Evolutionary conservation across 176 grass and related monocot species (phyloP).

Genomic region (Oryza punctata): DNA sequence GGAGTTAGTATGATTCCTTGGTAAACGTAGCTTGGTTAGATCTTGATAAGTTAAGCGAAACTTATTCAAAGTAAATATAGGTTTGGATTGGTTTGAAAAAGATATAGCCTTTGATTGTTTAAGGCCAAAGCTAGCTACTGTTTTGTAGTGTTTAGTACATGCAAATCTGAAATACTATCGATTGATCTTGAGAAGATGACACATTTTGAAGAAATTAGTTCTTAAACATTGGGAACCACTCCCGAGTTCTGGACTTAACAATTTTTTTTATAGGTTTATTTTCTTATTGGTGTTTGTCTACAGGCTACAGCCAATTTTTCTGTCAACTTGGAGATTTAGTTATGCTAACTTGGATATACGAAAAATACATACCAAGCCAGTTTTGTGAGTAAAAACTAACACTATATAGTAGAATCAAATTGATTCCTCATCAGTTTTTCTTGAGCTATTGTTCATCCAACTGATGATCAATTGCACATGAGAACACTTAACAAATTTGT

Average conservation of each 20-base stretch:
- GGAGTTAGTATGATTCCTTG: background rate
- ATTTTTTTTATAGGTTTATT: background rate
- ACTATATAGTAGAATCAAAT: background rate
- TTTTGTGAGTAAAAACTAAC: background rate
- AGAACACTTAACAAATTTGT: background rate
- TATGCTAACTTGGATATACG: background rate
- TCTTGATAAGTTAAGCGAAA: background rate
- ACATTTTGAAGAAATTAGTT: background rate
- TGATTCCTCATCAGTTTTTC: background rate
- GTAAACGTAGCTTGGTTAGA: background rate
- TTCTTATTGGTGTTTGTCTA: background rate
- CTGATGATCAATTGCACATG: background rate
- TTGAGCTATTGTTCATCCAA: background rate
- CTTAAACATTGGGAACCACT: background rate
- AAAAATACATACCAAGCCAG: background rate
- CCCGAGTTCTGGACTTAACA: background rate
- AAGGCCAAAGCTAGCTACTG: background rate
- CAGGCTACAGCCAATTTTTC: background rate
- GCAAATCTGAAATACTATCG: background rate
- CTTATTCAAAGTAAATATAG: background rate
- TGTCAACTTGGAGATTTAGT: background rate
- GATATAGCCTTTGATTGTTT: background rate
- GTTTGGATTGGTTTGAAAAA: background rate
- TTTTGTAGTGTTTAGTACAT: background rate
- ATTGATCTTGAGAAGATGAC: background rate